Base-by-base conservation (phyloP, 208 protist genomes). In the Porcisia hertigi region DNA sequence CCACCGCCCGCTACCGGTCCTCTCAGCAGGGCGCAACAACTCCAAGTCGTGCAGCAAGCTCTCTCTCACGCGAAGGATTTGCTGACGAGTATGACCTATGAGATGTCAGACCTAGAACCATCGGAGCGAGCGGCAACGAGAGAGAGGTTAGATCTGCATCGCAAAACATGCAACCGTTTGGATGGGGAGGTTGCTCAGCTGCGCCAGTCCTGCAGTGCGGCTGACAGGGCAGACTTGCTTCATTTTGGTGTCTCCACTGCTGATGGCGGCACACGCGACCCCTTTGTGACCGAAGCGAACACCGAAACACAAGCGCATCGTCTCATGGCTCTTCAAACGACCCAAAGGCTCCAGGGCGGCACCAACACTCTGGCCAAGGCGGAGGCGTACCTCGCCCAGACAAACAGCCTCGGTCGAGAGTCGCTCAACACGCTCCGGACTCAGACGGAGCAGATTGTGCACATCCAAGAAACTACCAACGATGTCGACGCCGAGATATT, bases 41-140 rank as follows among this genome's bases (percentile, higher is more conserved):
- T 92, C 16, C 81, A 85, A 36, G 36, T 79, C 1, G 65, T 87
- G 12, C 83, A 89, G 79, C 87, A 94, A 62, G 60, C 73, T 30
- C 52, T 89, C 20, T 75, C 82, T 0, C 83, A 90, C 67, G 65
- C 88, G 9, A 88, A 89, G 53, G 87, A 93, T 39, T 45, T 92
- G 41, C 36, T 96, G 14, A 93, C 82, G 14, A 91, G 83, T 63
- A 96, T 96, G 92, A 81, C 58, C 34, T 91, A 92, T 52, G 92
- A 96, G 69, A 75, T 84, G 65, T 85, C 83, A 34, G 90, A 92
- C 55, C 58, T 91, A 2, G 74, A 47, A 4, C 63, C 77, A 0
- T 69, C 47, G 36, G 77, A 81, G 43, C 71, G 74, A 30, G 74
- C 71, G 4, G 81, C 75, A 16, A 77, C 77, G 25, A 92, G 84